Evolutionary conservation across 192 early-diverging fungal species (phyloP), one percentile per base, ranked within the genome.

Genomic region (Coemansia sp.): DNA sequence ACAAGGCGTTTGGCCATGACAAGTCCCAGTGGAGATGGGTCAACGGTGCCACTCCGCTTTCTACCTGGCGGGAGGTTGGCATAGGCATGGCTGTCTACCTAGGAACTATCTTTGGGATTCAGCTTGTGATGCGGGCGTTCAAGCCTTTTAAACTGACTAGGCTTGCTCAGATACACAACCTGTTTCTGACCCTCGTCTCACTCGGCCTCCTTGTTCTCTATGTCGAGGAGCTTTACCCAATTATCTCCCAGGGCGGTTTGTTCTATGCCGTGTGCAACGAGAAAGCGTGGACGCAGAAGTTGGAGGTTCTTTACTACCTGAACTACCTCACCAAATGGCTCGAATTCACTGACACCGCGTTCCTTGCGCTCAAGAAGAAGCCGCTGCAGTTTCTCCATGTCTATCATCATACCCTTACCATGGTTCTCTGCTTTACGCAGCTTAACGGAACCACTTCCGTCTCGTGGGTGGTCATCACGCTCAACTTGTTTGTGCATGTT

Each of bases 271-370:
- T 94, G 45, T 94, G 93, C 79, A 51, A 86, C 61, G 65, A 81
- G 44, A 68, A 84, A 60, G 89, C 86, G 46, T 93, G 89, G 89
- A 92, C 89, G 54, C 90, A 93, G 70, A 84, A 85, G 50, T 80
- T 95, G 40, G 92, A 95, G 71, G 77, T 93, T 53, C 81, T 92
- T 13, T 96, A 95, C 86, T 95, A 93, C 75, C 84, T 96, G 67
- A 96, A 96, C 85, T 95, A 95, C 79, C 86, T 94, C 50, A 89
- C 93, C 76, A 96, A 96, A 84, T 94, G 91, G 85, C 89, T 90
- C 85, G 94, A 96, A 79, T 85, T 97, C 64, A 79, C 86, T 56
- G 94, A 95, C 74, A 97, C 94, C 14, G 79, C 94, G 22, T 97
- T 97, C 83, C 84, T 94, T 25, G 93, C 89, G 17, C 75, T 90